Conservation (phyloP, 352 stramenopile genomes). For the Phytopythium chamaehyphon region DNA sequence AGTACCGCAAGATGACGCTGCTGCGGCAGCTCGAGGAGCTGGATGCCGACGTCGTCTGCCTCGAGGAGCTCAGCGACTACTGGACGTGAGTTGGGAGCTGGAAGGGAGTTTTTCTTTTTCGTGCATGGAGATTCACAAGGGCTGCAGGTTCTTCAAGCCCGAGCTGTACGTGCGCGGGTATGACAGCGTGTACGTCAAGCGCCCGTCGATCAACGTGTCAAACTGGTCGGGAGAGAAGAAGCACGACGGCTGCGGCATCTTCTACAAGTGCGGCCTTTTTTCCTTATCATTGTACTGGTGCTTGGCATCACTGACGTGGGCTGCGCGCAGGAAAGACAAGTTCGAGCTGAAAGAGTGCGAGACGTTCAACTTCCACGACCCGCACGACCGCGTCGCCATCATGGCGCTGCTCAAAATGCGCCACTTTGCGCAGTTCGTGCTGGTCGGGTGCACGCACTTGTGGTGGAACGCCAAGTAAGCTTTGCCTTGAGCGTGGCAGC, state of each 20-base stretch:
- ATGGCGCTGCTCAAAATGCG: conserved; percentile 82
- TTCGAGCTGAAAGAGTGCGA: conserved; percentile 86
- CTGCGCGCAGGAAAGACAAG: conserved; percentile 59
- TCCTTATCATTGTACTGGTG: not conserved
- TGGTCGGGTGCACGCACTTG: conserved; percentile 80
- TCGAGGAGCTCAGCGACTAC: conserved; percentile 87
- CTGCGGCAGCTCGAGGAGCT: conserved; percentile 69
- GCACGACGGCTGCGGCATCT: conserved; percentile 84
- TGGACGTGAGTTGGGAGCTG: conserved; percentile 80
- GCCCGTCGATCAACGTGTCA: conserved; percentile 78
- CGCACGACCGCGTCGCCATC: conserved; percentile 82
- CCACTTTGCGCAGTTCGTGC: conserved; percentile 73
- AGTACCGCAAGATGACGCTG: conserved; percentile 75
- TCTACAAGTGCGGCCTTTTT: conserved; percentile 61
- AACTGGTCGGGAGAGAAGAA: conserved; percentile 88
- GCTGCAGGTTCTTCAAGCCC: conserved; percentile 76
- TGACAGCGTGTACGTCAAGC: conserved; percentile 84
- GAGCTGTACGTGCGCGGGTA: conserved; percentile 71
- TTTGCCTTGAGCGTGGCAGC: not conserved
- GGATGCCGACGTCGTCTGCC: conserved; percentile 78
- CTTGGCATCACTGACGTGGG: not conserved
- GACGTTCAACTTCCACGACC: conserved; percentile 83
- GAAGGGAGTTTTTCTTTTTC: too few relatives aligned
- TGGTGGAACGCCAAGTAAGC: conserved; percentile 85
- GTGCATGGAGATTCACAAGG: too few relatives aligned